These are phyloP conservation scores for Paramyrothecium roridum DNA, from an alignment of 2,329 filamentous ascomycete genomes.

Conservation along the genomic window DNA sequence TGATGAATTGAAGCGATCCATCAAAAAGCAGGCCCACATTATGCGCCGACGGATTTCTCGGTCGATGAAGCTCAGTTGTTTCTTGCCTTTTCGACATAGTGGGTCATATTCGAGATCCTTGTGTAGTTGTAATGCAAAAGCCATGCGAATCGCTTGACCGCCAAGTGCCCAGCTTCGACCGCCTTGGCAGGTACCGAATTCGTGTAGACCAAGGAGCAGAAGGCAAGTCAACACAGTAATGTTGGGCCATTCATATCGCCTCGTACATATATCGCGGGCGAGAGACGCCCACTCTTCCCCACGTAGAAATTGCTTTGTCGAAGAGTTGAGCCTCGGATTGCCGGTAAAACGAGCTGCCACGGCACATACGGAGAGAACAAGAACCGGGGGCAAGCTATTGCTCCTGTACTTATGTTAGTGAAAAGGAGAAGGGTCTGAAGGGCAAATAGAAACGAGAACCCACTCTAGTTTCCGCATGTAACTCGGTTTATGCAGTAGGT, in stretches of 20 bases:
- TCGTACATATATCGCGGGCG: constrained; percentile 83
- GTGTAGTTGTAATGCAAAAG: constrained; percentile 90
- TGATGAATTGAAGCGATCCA: constrained; percentile 97
- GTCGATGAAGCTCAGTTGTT: constrained; percentile 81
- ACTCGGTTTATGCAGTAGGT: constrained; percentile 92
- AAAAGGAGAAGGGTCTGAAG: neutral
- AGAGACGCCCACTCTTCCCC: constrained; percentile 88
- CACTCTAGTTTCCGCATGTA: constrained; percentile 85
- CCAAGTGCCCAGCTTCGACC: constrained; percentile 94
- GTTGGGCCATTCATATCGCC: constrained; percentile 90
- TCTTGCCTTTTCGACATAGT: constrained; percentile 55
- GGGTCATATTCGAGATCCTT: constrained; percentile 85
- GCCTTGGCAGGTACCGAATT: constrained; percentile 95
- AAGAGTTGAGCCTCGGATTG: constrained; percentile 74
- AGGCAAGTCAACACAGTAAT: constrained; percentile 94
- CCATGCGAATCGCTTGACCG: constrained; percentile 94
- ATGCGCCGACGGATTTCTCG: constrained; percentile 88
- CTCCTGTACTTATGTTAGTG: constrained; percentile 22
- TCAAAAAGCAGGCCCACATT: constrained; percentile 98
- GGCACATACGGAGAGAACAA: constrained; percentile 91
- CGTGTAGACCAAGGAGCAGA: constrained; percentile 83
- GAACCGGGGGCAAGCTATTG: constrained; percentile 74
- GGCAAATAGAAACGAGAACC: constrained; percentile 22
- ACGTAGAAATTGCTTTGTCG: constrained; percentile 73
- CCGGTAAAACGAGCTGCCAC: constrained; percentile 93